Evolutionary conservation across 352 stramenopile species (phyloP).

Genomic region (Globisporangium rhizosaccharum): DNA sequence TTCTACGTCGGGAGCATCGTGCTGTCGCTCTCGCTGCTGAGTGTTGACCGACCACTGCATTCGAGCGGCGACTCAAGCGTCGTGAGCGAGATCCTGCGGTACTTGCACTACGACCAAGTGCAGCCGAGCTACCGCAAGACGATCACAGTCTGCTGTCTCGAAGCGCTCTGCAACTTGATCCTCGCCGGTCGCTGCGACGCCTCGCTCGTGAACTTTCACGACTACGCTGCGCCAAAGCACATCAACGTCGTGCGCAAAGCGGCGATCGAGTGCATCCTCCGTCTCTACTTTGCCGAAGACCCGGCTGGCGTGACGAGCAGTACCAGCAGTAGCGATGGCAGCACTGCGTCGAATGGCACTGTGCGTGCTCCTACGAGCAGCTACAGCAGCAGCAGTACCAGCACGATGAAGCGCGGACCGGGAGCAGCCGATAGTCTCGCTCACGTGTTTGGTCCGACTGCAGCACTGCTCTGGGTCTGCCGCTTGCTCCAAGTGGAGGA

Average conservation of each 20-base stretch:
- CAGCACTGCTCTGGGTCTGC: constrained; percentile 64
- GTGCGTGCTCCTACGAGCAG: background rate
- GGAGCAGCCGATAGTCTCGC: constrained; percentile 25
- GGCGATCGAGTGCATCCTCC: constrained; percentile 80
- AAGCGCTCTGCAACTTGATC: constrained; percentile 76
- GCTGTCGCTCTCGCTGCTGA: constrained; percentile 63
- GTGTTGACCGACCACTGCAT: constrained; percentile 48
- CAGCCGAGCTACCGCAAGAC: constrained; percentile 80
- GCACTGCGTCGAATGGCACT: constrained; percentile 10
- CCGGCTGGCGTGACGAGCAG: constrained; percentile 19
- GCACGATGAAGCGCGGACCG: constrained; percentile 6
- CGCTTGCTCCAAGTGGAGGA: constrained; percentile 57
- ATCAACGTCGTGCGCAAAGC: constrained; percentile 72
- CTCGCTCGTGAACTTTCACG: constrained; percentile 63
- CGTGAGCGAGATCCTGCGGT: constrained; percentile 68
- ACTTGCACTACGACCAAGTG: constrained; percentile 82
- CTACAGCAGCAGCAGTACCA: constrained; percentile 1
- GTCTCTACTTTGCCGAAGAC: constrained; percentile 81
- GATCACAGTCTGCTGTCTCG: constrained; percentile 75
- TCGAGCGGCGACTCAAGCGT: constrained; percentile 44
- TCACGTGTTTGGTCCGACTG: constrained; percentile 60
- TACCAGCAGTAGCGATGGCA: constrained; percentile 10
- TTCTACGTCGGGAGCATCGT: constrained; percentile 83
- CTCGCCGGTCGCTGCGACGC: constrained; percentile 61
- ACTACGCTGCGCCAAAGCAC: constrained; percentile 70